Evolutionary conservation across 2,329 filamentous ascomycete species (phyloP), one percentile per base, ranked within the genome.

Genomic region (Huntiella decipiens): DNA sequence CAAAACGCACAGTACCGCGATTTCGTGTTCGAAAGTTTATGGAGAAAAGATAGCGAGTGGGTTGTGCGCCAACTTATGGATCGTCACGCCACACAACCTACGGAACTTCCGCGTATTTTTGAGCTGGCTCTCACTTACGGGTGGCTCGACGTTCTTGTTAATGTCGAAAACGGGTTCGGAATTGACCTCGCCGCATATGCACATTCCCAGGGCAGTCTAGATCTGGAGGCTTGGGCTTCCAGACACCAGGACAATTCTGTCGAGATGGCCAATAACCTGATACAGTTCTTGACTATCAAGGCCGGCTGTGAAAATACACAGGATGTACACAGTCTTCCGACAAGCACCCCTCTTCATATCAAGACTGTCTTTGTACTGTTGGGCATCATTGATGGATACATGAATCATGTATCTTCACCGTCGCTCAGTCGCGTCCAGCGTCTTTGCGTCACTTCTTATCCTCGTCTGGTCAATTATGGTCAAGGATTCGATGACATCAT

Each of bases 401-500:
- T 77, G 40, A 73, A 74, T 50, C 66, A 73, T 61, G 62, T 68
- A 48, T 65, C 71, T 52, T 58, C 74, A 47, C 60, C 80, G 43
- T 79, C 88, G 45, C 68, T 94, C 17, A 84, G 91, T 43, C 65
- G 77, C 11, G 74, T 94, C 22, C 87, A 95, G 61, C 75, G 88
- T 31, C 75, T 79, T 45, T 95, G 87, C 59, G 86, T 98, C 51
- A 87, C 87, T 47, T 80, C 82, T 1, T 98, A 96, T 55, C 92
- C 91, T 5, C 74, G 91, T 38, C 66, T 98, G 28, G 94, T 98
- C 66, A 98, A 98, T 56, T 96, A 94, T 54, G 87, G 86, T 2
- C 84, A 93, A 61, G 86, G 83, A 3, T 87, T 81, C 51, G 86
- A 98, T 60, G 82, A 91, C 48, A 77, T 96, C 37, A 87, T 98